Conservation (phyloP, 257 asterid genomes). For the Penstemon newberryi region DNA sequence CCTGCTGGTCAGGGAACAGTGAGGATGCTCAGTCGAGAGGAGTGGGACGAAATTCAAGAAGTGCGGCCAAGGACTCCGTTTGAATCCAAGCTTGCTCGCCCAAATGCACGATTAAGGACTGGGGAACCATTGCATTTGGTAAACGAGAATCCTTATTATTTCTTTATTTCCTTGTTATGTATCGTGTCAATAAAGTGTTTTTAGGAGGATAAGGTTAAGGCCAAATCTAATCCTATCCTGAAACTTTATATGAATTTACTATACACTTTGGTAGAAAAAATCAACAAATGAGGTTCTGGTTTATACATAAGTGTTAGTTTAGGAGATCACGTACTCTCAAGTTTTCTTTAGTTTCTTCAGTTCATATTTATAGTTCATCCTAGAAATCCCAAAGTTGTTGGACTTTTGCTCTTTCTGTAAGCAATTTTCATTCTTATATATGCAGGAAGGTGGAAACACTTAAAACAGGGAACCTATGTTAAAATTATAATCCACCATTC, state of each 20-base stretch:
- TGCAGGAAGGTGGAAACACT: constrained; percentile 2
- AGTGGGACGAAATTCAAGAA: constrained; percentile 82
- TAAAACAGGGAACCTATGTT: neutral
- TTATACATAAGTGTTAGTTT: neutral
- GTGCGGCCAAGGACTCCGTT: constrained; percentile 83
- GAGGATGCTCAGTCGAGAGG: constrained; percentile 88
- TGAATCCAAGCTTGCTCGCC: constrained; percentile 82
- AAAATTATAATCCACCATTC: neutral
- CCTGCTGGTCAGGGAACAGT: constrained; percentile 91
- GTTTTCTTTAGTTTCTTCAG: neutral
- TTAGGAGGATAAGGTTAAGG: neutral
- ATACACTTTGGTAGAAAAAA: neutral
- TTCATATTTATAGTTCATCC: neutral
- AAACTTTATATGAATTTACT: neutral
- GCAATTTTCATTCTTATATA: neutral
- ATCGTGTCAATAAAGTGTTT: neutral
- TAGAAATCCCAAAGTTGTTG: neutral
- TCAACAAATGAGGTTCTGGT: neutral
- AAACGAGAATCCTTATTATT: constrained; percentile 16
- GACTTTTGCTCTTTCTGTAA: neutral
- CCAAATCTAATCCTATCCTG: neutral
- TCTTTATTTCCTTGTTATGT: neutral
- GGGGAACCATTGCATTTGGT: constrained; percentile 58
- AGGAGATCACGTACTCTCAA: neutral
- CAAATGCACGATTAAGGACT: constrained; percentile 57